Base-by-base conservation (phyloP, 495 filamentous ascomycete genomes). In the Aspergillus ostianus region DNA sequence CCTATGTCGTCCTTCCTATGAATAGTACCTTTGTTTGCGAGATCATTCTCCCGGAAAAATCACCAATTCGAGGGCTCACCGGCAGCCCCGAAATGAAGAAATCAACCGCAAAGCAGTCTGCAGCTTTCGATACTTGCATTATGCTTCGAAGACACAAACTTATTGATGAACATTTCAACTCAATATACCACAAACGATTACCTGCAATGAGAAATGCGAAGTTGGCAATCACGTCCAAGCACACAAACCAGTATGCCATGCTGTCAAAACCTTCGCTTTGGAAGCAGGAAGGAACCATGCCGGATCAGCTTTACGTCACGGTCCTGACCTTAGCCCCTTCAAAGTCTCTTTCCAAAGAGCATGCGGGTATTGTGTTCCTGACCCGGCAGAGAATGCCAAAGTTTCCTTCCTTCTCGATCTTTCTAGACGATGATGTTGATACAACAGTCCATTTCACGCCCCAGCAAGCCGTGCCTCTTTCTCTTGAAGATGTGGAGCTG, bases 161-260 rank as follows among this genome's bases (percentile, higher is more conserved):
- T 58, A 72, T 98, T 0, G 87, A 97, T 71, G 81, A 83, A 6
- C 72, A 91, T 64, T 79, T 97, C 9, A 77, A 86, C 53, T 90
- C 94, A 0, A 84, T 82, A 3, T 90, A 89, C 57, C 85, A 82
- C 23, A 93, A 89, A 63, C 78, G 84, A 46, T 75, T 93, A 2
- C 93, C 91, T 3, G 83, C 79, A 7, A 97, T 96, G 91, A 82
- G 91, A 47, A 98, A 98, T 72, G 92, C 95, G 1, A 83, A 84
- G n/a, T 76, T 98, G 15, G 92, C 95, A 0, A 77, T 97, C 48
- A 88, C 86, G 58, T 86, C 82, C 26, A 92, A 90, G 59, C 91
- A 89, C 66, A 84, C 79, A 44, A 83, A 83, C 19, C 76, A 84
- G 49, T 98, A 98, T 67, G 70, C 66, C 9, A 94, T 93, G 89